phyloP scores from a whole-genome alignment of 2,329 filamentous ascomycete genomes.

The Sphaceloma murrayae region DNA sequence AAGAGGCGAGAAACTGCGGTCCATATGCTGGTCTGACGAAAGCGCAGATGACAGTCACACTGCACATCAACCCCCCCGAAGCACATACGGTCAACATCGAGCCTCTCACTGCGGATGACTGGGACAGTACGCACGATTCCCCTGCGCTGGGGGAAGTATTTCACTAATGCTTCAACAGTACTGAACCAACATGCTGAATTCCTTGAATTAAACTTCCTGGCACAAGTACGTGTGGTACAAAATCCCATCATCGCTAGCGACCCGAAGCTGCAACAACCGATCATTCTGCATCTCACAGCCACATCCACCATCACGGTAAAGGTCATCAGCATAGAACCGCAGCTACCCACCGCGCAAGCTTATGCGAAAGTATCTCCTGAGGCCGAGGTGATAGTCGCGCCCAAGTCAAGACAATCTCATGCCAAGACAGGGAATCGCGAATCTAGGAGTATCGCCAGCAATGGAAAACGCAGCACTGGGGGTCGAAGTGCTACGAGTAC shows the following conservation, averaged over 20 bases:
- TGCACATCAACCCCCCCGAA: constrained; percentile 84
- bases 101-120: constrained; percentile 86
- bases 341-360: constrained; percentile 54
- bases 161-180: constrained; percentile 38
- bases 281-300: constrained; percentile 87
- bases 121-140: constrained; percentile 58
- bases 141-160: constrained; percentile 10
- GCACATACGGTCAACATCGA: constrained; percentile 96
- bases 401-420: constrained; percentile 61
- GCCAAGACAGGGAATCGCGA: constrained; percentile 58
- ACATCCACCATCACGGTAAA: constrained; percentile 91
- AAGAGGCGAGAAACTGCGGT: too few species aligned
- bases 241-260: constrained; percentile 58
- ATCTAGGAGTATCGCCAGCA: constrained; percentile 68
- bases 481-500: constrained; percentile 66
- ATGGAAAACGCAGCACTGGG: constrained; percentile 59
- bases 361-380: constrained; percentile 92
- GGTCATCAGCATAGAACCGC: constrained; percentile 71
- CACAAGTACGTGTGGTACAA: constrained; percentile 84
- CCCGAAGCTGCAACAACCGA: constrained; percentile 55
- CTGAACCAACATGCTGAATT: constrained; percentile 96
- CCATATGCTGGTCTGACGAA: too few species aligned
- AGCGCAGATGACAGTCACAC: constrained; percentile 33
- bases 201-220: constrained; percentile 83
- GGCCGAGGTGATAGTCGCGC: constrained; percentile 93